A percentile compares a stretch with the other conserved stretches of the same genome.
phyloP scores from a whole-genome alignment of 345 rosid species.

The Geranium brycei region DNA sequence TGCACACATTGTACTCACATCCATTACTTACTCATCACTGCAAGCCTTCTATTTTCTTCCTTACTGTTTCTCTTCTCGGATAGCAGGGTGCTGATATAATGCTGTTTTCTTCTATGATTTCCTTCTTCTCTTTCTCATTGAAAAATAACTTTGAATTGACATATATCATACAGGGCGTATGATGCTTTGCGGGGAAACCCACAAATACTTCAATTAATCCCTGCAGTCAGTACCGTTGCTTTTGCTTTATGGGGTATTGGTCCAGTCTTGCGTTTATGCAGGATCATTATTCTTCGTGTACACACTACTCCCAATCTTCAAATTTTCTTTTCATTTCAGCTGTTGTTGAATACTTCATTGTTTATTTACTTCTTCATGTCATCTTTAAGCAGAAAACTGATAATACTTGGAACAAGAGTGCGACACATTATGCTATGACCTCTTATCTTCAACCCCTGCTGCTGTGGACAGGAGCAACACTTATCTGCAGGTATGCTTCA shows the following conservation, averaged over 20 bases:
- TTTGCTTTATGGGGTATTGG: constrained; percentile 65
- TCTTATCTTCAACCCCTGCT: constrained; percentile 65
- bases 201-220: constrained; percentile 37
- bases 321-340: constrained; percentile 2
- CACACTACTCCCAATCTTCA: constrained; percentile 7
- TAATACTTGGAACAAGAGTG: constrained; percentile 59
- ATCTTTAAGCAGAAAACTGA: constrained; percentile 47
- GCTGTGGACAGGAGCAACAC: constrained; percentile 57
- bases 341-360: background rate
- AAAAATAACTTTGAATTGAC: background rate
- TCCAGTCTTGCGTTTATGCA: constrained; percentile 45
- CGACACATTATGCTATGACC: constrained; percentile 35
- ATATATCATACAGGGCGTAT: constrained; percentile 30
- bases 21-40: background rate
- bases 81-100: background rate
- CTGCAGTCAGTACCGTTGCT: constrained; percentile 40
- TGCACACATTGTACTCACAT: background rate
- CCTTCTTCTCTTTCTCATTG: background rate
- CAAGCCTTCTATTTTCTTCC: background rate
- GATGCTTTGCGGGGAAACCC: constrained; percentile 39
- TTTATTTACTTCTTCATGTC: background rate
- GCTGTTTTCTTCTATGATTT: background rate
- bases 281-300: constrained; percentile 46
- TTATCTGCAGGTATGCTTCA: constrained; percentile 48
- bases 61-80: background rate